Base-by-base conservation (phyloP, 2,329 filamentous ascomycete genomes). In the Cladosporium sp. region DNA sequence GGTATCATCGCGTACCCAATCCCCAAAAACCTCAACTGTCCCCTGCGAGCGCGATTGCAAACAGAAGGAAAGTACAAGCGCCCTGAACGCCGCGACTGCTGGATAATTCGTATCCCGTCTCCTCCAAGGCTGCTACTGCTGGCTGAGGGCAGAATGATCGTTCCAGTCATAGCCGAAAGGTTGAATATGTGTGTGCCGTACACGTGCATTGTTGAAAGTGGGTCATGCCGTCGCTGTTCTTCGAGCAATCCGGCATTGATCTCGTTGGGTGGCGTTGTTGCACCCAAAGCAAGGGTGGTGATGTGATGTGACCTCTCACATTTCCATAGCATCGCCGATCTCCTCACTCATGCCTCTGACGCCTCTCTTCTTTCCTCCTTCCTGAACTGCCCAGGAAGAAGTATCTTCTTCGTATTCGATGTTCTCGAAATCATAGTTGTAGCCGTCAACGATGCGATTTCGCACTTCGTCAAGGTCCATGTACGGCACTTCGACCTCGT, bases 391-490 rank as follows among this genome's bases (percentile, higher is more conserved):
- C 61, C 61, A 63, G 2, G 61, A 44, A 11, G 61, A 63, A 8
- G 50, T 60, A 18, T 65, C 63, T 46, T 59, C 49, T 52, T 59
- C 57, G 33, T 65, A 59, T 8, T 65, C 63, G 55, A 65, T 60
- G 12, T 52, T 40, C 46, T 65, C 63, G n/a, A 59, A 69, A 40
- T 67, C 64, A 37, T 71, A 72, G 63, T 70, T 67, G 57, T 70
- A 71, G 18, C 75, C 76, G 55, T 75, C 72, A 37, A 72, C 72
- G n/a, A 78, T 69, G 35, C 74, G 70, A 56, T 71, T 72, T 16
- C 76, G 69, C 53, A 78, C 71, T 26, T 78, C 76, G 55, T 78
- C 75, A 16, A 77, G 69, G 62, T 74, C 72, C 68, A 74, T 75
- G 62, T 73, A 71, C 16, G 74, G 73, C 14, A 75, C 74, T 60